Evolutionary conservation across 805 yeast genomes (phyloP).

Genomic region (Kodamaea leandrae): DNA sequence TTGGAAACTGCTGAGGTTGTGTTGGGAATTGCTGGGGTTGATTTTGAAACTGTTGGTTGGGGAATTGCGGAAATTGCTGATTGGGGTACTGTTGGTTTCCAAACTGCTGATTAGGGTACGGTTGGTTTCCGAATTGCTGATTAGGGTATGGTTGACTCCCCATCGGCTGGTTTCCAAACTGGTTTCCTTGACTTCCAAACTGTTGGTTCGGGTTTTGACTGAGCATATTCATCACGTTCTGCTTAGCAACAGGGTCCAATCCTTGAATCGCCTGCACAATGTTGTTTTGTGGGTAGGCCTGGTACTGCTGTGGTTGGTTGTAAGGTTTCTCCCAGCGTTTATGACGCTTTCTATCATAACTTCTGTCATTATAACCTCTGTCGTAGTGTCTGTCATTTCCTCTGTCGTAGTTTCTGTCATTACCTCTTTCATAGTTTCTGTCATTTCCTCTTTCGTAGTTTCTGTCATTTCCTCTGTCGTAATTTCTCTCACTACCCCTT

Average conservation of each 20-base stretch:
- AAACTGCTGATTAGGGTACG: neutral
- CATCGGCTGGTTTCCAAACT: neutral
- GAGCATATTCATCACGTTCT: conserved; percentile 28
- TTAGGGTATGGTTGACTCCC: neutral
- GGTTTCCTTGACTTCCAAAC: neutral
- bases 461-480: too few relatives aligned
- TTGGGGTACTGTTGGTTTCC: neutral
- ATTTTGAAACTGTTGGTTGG: neutral
- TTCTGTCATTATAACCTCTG: too few relatives aligned
- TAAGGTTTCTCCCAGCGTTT: too few relatives aligned
- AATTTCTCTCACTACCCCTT: too few relatives aligned
- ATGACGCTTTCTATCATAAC: too few relatives aligned
- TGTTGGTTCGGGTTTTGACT: conserved; percentile 15
- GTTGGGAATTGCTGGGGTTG: conserved; percentile 7
- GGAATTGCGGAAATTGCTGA: neutral
- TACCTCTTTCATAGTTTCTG: neutral
- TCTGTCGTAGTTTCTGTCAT: neutral
- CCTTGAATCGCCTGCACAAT: conserved; percentile 20
- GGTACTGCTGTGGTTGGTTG: conserved; percentile 3
- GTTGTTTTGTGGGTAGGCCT: conserved; percentile 7
- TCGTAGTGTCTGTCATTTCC: neutral
- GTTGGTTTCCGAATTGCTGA: neutral
- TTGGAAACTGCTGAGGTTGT: conserved; percentile 8
- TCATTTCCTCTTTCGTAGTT: neutral
- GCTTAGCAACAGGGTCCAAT: conserved; percentile 34